Percentiles rank a stretch among this genome's conserved stretches.
phyloP scores from a whole-genome alignment of 2,329 filamentous ascomycete species.

The Fusarium robinianum region DNA sequence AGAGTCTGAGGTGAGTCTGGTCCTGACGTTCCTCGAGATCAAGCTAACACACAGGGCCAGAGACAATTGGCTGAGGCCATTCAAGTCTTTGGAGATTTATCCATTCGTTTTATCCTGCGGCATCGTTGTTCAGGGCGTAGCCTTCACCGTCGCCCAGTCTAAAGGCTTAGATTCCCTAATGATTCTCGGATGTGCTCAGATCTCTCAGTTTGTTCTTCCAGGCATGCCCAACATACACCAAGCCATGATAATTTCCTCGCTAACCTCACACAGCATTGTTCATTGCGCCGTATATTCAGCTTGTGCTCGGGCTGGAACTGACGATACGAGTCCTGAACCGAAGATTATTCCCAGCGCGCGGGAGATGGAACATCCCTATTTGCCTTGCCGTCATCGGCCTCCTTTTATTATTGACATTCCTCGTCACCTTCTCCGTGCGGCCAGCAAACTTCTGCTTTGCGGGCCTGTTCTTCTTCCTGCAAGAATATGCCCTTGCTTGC shows the following conservation, averaged over 20 bases:
- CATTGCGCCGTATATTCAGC: conserved; percentile 66
- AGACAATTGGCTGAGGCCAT: conserved; percentile 49
- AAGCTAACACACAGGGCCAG: no score
- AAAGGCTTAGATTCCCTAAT: conserved; percentile 57
- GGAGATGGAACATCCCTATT: conserved; percentile 63
- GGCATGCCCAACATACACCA: conserved; percentile 46
- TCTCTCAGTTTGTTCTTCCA: conserved; percentile 64
- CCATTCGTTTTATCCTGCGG: conserved; percentile 62
- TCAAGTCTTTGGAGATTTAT: conserved; percentile 54
- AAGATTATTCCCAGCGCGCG: conserved; percentile 60
- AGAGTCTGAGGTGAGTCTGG: conserved; percentile 51
- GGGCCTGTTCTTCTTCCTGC: conserved; percentile 69
- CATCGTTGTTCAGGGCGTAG: conserved; percentile 61
- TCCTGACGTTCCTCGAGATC: no score
- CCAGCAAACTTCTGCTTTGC: conserved; percentile 67
- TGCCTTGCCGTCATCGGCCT: conserved; percentile 58
- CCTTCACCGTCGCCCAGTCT: conserved; percentile 61
- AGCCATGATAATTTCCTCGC: conserved; percentile 8
- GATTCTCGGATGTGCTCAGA: conserved; percentile 55
- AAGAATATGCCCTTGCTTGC: conserved; percentile 61
- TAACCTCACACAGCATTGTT: conserved; percentile 57
- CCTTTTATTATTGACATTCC: conserved; percentile 59
- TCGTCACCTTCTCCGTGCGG: conserved; percentile 59
- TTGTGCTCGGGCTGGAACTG: conserved; percentile 68
- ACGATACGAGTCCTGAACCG: conserved; percentile 58